Evolutionary conservation across 2,329 filamentous ascomycete genomes (phyloP).

Genomic region (Tolypocladium tropicale): DNA sequence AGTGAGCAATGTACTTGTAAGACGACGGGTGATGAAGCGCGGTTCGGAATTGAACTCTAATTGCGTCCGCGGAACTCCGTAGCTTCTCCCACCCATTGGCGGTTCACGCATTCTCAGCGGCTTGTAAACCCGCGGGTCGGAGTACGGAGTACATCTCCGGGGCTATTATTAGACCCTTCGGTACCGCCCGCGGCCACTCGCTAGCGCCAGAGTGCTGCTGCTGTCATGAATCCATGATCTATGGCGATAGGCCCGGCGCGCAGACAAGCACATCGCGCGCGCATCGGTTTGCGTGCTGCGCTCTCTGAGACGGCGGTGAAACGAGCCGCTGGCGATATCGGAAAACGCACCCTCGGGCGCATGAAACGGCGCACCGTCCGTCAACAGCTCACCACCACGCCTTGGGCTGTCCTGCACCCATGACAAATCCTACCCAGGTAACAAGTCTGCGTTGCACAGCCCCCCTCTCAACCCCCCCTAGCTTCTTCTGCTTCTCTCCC

Average conservation of each 20-base stretch:
- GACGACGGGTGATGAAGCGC: too few species aligned
- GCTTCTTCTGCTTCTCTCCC: too few species aligned
- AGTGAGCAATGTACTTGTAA: background rate
- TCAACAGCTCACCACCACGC: background rate
- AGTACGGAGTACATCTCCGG: too few species aligned
- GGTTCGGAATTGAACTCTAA: too few species aligned
- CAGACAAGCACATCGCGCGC: background rate
- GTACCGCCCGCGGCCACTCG: background rate
- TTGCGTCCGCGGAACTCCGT: too few species aligned
- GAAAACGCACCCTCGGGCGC: background rate
- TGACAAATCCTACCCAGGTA: background rate
- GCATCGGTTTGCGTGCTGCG: background rate
- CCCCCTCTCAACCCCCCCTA: too few species aligned
- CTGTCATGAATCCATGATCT: background rate
- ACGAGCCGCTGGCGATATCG: background rate
- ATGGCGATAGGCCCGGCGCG: too few species aligned
- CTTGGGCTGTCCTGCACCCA: background rate
- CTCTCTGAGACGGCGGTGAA: slow-evolving; percentile 3
- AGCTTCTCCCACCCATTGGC: too few species aligned
- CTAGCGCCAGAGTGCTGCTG: background rate
- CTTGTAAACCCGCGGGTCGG: too few species aligned
- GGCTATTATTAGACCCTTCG: background rate
- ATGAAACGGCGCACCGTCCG: background rate
- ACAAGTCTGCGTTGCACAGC: background rate
- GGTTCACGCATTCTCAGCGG: too few species aligned